Evolutionary conservation across 306 rosid genomes (phyloP).

Genomic region (Prunus dulcis): DNA sequence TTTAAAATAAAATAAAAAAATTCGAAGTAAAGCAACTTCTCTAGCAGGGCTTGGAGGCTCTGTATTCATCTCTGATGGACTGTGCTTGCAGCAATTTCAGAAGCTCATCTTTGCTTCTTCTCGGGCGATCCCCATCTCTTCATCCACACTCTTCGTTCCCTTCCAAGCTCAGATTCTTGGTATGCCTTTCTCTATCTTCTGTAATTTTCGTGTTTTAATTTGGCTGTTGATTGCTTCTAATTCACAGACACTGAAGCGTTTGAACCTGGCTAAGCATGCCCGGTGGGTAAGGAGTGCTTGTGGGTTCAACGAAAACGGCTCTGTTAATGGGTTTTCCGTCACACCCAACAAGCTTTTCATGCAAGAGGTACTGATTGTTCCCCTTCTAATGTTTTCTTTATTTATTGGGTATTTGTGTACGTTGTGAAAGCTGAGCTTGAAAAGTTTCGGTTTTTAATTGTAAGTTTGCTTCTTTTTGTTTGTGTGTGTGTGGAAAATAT

Average conservation of each 20-base stretch:
- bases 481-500: neutral
- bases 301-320: constrained; percentile 55
- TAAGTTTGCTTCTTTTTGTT: constrained; percentile 12
- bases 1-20: neutral
- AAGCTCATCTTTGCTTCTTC: constrained; percentile 51
- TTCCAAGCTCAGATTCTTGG: constrained; percentile 42
- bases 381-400: neutral
- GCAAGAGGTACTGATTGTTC: constrained; percentile 63
- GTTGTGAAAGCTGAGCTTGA: neutral
- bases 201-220: neutral
- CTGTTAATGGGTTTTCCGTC: constrained; percentile 50
- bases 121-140: constrained; percentile 44
- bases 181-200: constrained; percentile 7
- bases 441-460: constrained; percentile 14
- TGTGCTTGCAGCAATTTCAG: constrained; percentile 54
- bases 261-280: constrained; percentile 45
- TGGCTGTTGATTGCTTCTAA: constrained; percentile 2
- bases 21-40: neutral
- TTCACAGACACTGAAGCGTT: constrained; percentile 55
- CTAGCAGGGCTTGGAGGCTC: neutral
- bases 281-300: constrained; percentile 47
- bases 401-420: constrained; percentile 4
- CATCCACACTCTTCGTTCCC: constrained; percentile 40
- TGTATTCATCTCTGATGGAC: constrained; percentile 44
- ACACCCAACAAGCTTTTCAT: constrained; percentile 76